Base-by-base conservation (phyloP, 1,284 basidiomycete genomes). In the Exobasidium rhododendri region DNA sequence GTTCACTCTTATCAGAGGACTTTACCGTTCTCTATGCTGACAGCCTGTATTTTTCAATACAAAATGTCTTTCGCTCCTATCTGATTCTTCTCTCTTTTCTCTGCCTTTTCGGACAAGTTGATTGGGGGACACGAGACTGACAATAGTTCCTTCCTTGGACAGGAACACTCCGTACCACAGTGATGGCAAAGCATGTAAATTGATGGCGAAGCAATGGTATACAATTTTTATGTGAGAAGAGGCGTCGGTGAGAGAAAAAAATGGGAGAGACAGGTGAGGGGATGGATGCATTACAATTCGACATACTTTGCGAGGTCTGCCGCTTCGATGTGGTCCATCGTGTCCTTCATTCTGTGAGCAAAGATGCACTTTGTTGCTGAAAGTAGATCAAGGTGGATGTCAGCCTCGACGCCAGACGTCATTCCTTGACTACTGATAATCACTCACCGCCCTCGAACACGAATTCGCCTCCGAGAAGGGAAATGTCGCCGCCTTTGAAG, bases 381-480 rank as follows among this genome's bases (percentile, higher is more conserved):
- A 2, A 32, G 50, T 14, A 26, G 44, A 45, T 3, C n/a, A n/a
- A n/a, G 44, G 24, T 22, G 11, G 11, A 45, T 45, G 44, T 45
- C 44, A 45, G 44, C 24, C 10, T 45, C 44, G n/a, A 22, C 10
- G 17, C 24, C 10, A n/a, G 24, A 3, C 17, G 17, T n/a, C 3
- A 4, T 4, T 22, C 17, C 44, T 3, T 45, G 44, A 45, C 3
- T 45, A 10, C 44, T 3, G 24, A 2, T 31, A 22, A 26, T 14
- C 28, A 56, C 55, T 29, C 32, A 56, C 55, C 44, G 20, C 26
- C 52, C 17, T 61, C 53, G 13, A 61, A 22, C 7, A 56, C 22
- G 10, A 61, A 46, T 22, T 61, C 59, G 20, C 53, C 59, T 14
- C 59, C 59, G 5, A 61, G 44, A 11, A 55, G 52, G 24, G 59